A percentile compares a stretch with the other conserved stretches of the same genome.
Evolutionary conservation across 495 filamentous ascomycete species (phyloP).

Genomic region (Amphirosellinia nigrospora): DNA sequence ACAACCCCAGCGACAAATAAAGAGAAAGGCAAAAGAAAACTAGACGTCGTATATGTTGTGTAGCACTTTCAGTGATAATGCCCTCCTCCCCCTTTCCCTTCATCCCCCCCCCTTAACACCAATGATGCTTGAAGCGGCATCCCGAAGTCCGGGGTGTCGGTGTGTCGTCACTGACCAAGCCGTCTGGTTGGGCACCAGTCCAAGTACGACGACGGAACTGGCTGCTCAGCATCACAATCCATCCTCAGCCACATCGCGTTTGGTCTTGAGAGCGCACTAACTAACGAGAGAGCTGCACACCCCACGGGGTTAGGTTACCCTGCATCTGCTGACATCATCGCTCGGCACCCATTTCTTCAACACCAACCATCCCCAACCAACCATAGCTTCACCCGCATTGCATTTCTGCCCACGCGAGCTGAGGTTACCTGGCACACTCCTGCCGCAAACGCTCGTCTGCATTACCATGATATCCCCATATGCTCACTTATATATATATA

Average conservation of each 20-base stretch:
- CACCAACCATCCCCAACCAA: background rate
- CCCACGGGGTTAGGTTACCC: background rate
- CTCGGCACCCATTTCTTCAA: background rate
- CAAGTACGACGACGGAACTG: background rate
- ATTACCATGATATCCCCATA: background rate
- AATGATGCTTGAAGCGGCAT: conserved; percentile 7
- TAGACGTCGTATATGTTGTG: background rate
- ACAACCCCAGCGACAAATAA: background rate
- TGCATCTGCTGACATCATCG: conserved; percentile 24
- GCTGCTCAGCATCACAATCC: background rate
- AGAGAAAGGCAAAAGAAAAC: background rate
- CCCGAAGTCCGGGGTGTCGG: conserved; percentile 1
- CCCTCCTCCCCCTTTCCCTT: background rate
- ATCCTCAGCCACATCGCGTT: background rate
- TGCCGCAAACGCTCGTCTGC: conserved; percentile 6
- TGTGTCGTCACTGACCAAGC: background rate
- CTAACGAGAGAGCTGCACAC: background rate
- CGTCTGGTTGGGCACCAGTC: conserved; percentile 18
- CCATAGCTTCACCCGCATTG: background rate
- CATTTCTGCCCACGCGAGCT: too few species aligned
- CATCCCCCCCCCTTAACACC: background rate
- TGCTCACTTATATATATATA: too few species aligned
- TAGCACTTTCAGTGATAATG: background rate
- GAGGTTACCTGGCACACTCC: background rate
- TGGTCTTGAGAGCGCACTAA: background rate